Base-by-base conservation (phyloP, 306 rosid genomes). In the Delonix regia region DNA sequence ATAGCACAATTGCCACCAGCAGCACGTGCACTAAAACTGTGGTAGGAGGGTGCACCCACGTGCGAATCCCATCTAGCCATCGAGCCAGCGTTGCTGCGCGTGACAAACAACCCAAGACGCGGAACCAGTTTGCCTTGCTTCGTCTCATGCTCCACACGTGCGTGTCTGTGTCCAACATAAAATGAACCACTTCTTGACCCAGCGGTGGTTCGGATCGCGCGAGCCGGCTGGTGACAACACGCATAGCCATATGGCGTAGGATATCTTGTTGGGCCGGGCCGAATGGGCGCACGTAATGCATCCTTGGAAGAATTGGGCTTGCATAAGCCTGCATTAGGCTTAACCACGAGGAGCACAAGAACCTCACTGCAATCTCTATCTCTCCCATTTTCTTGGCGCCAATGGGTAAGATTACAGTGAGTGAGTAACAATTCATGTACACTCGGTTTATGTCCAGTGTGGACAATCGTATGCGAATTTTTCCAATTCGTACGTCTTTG, bases 381-480 rank as follows among this genome's bases (percentile, higher is more conserved):
- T 92, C 97, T 1, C 97, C 97, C 97, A 92, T 94, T 76, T 88
- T 94, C 89, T 81, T 92, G 42, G 95, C 95, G 2, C 99, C 97
- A 68, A 86, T 78, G 2, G 99, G 94, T 8, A 92, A 83, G 56
- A 92, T 57, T 21, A 91, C 94, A 0, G 83, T 76, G n/a, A 94
- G 88, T 1, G 95, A 77, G 65, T 90, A 90, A 2, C 91, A 88
- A 15, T 78, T 88, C 62, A 80, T 18, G 81, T 94, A 94, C 1
- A 89, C 92, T 27, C 92, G 82, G 76, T 94, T 94, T 5, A 86
- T 75, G 44, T 92, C 95, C 1, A 94, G 83, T 15, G 92, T 89
- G 22, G 97, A 94, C 30, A 94, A 57, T 52, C 97, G 85, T 27
- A 92, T 86, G 3, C 97, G 90, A 30, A 92, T 78, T 69, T 92